Percentiles rank a stretch among this genome's conserved stretches.
Evolutionary conservation across 441 rosid species (phyloP).

Genomic region (Pelargonium citronellum): DNA sequence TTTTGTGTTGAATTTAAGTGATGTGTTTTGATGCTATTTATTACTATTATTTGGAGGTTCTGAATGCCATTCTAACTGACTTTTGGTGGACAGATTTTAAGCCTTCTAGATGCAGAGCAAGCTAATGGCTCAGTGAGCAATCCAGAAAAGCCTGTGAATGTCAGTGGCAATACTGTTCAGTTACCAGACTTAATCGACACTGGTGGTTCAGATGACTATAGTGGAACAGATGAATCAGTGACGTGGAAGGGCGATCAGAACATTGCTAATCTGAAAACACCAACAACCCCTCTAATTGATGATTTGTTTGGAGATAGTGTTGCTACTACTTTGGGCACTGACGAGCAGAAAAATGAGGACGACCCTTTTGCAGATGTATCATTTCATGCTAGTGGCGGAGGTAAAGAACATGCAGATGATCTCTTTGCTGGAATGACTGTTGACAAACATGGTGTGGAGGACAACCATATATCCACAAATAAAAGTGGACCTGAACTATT

Average conservation of each 20-base stretch:
- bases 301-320: slow-evolving; percentile 67
- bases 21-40: not conserved
- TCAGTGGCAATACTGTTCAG: slow-evolving; percentile 34
- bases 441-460: slow-evolving; percentile 31
- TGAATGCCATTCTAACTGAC: slow-evolving; percentile 1
- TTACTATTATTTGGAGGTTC: not conserved
- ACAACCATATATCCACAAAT: slow-evolving; percentile 28
- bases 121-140: slow-evolving; percentile 32
- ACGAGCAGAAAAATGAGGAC: slow-evolving; percentile 44
- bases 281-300: slow-evolving; percentile 52
- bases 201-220: slow-evolving; percentile 47
- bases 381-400: slow-evolving; percentile 49
- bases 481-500: slow-evolving; percentile 40
- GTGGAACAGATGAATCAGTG: slow-evolving; percentile 37
- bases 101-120: slow-evolving; percentile 48
- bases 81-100: slow-evolving; percentile 51
- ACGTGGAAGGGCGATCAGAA: slow-evolving; percentile 34
- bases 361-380: slow-evolving; percentile 89
- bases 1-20: not conserved
- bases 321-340: slow-evolving; percentile 28
- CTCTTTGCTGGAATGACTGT: slow-evolving; percentile 77
- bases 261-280: slow-evolving; percentile 28
- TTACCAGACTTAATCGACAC: slow-evolving; percentile 88
- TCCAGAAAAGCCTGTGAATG: slow-evolving; percentile 46
- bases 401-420: slow-evolving; percentile 45